Evolutionary conservation across 1,284 basidiomycete species (phyloP).

Genomic region (Rhizoctonia solani): DNA sequence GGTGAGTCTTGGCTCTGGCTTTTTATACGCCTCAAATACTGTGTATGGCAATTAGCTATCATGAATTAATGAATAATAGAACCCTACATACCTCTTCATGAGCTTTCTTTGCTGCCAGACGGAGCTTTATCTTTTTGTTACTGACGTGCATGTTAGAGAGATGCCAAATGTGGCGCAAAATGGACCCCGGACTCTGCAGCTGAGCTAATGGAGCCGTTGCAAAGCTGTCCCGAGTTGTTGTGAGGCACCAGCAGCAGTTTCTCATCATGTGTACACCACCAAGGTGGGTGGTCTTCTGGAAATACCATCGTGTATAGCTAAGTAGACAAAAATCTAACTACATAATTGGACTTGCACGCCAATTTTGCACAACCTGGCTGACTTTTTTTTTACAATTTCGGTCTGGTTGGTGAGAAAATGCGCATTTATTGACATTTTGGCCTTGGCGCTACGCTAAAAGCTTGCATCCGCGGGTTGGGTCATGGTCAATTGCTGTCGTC

Average conservation of each 20-base stretch:
- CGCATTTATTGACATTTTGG: background rate
- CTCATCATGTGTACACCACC: background rate
- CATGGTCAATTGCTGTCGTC: background rate
- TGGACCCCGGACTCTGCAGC: conserved; percentile 5
- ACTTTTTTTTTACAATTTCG: too few species aligned
- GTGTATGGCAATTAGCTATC: too few species aligned
- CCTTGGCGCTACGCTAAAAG: background rate
- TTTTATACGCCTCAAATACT: too few species aligned
- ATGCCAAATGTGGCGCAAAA: too few species aligned
- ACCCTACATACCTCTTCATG: too few species aligned
- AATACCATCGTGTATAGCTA: background rate
- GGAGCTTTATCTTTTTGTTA: too few species aligned
- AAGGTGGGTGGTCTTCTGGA: background rate
- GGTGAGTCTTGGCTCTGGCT: too few species aligned
- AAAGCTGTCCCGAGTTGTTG: background rate
- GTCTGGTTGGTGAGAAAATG: too few species aligned
- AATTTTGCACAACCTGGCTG: background rate
- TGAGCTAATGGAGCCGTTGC: background rate
- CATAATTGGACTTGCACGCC: background rate
- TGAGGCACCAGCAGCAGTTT: background rate
- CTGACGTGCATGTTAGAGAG: too few species aligned
- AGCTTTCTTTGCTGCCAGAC: too few species aligned
- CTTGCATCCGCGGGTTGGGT: background rate
- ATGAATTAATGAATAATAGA: too few species aligned
- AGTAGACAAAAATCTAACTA: background rate